Conservation (phyloP, 805 yeast genomes). For the Debaryomyces maramus region DNA sequence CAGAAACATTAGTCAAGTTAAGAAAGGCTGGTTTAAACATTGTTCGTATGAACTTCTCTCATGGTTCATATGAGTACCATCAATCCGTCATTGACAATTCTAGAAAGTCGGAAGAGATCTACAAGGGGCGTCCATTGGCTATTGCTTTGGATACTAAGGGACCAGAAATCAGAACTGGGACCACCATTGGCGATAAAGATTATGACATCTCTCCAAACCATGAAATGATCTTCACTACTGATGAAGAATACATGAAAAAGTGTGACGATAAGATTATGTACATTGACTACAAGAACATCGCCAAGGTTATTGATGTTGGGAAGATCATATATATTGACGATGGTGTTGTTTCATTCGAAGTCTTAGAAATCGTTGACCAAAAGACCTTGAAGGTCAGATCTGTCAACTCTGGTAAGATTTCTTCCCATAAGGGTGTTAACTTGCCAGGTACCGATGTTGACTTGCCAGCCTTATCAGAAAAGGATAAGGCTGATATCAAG, state of each 20-base stretch:
- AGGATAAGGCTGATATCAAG: constrained; percentile 87
- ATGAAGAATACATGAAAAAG: constrained; percentile 67
- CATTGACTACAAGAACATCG: constrained; percentile 93
- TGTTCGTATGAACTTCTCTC: constrained; percentile 98
- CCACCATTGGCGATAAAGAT: constrained; percentile 77
- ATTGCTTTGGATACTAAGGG: constrained; percentile 99
- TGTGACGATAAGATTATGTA: constrained; percentile 83
- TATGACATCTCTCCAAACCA: constrained; percentile 82
- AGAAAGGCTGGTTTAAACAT: constrained; percentile 98
- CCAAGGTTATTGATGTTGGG: constrained; percentile 88
- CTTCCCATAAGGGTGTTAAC: constrained; percentile 98
- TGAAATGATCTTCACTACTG: constrained; percentile 92
- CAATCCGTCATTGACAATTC: constrained; percentile 96
- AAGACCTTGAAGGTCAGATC: constrained; percentile 83
- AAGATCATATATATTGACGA: constrained; percentile 93
- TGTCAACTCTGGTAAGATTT: constrained; percentile 92
- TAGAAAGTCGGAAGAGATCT: constrained; percentile 86
- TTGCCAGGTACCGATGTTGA: constrained; percentile 99
- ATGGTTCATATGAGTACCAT: constrained; percentile 97
- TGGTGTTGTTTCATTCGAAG: constrained; percentile 96
- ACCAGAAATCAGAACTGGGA: constrained; percentile 99
- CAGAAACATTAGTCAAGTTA: constrained; percentile 77
- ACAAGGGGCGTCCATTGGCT: constrained; percentile 95
- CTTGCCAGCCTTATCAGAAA: constrained; percentile 95
- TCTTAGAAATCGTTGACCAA: constrained; percentile 76